phyloP scores from a whole-genome alignment of 2,329 filamentous ascomycete genomes.

The Cercospora sesami region DNA sequence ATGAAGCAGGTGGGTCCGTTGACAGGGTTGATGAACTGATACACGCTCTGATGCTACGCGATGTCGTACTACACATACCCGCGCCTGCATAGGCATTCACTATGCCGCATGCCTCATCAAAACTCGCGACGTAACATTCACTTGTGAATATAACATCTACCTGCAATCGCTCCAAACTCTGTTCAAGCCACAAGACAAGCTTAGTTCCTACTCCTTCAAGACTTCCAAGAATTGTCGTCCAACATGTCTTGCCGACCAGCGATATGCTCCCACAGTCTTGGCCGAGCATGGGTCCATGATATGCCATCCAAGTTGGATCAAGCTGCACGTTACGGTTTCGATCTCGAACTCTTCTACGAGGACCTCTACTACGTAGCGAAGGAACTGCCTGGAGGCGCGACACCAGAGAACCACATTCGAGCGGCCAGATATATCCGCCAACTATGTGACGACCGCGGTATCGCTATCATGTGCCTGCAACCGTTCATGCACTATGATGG shows the following conservation, averaged over 20 bases:
- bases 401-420: constrained; percentile 51
- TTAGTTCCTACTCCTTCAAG: neutral
- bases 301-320: constrained; percentile 67
- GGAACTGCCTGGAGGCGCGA: constrained; percentile 46
- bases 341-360: constrained; percentile 76
- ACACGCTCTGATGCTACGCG: constrained; percentile 14
- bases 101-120: constrained; percentile 6
- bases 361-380: constrained; percentile 65
- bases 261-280: constrained; percentile 76
- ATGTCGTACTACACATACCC: constrained; percentile 18
- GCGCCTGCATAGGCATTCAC: constrained; percentile 2
- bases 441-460: constrained; percentile 57
- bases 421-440: constrained; percentile 60
- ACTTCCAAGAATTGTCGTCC: neutral
- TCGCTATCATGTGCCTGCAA: constrained; percentile 68
- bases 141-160: constrained; percentile 4
- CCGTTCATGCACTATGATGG: constrained; percentile 80
- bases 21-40: constrained; percentile 10
- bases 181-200: constrained; percentile 12
- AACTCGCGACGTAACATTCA: constrained; percentile 13
- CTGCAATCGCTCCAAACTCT: constrained; percentile 7
- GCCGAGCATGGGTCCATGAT: constrained; percentile 68
- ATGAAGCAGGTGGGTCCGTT: constrained; percentile 19
- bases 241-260: constrained; percentile 59
- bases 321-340: constrained; percentile 66